phyloP scores from a whole-genome alignment of 306 rosid species.

The Inga leiocalycina region DNA sequence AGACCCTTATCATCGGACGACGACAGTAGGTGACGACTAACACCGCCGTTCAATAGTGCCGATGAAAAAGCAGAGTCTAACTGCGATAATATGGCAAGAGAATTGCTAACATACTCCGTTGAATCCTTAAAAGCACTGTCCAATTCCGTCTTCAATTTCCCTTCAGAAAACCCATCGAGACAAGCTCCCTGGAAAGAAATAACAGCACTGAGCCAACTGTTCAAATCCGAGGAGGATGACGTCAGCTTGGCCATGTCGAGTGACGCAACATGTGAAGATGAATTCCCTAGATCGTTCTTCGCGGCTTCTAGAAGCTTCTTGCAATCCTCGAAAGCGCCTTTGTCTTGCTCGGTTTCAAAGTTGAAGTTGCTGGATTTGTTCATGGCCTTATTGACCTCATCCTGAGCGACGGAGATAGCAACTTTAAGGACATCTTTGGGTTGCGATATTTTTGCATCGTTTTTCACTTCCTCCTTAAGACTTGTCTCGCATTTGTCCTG shows the following conservation, averaged over 20 bases:
- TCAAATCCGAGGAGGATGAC: constrained; percentile 44
- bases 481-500: constrained; percentile 56
- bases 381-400: constrained; percentile 51
- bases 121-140: constrained; percentile 35
- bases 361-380: constrained; percentile 27
- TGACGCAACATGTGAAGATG: constrained; percentile 23
- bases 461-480: constrained; percentile 30
- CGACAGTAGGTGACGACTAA: constrained; percentile 43
- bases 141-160: constrained; percentile 52
- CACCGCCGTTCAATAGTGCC: not conserved
- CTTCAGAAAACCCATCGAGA: constrained; percentile 75
- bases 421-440: constrained; percentile 64
- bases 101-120: constrained; percentile 69
- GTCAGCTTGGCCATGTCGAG: constrained; percentile 25
- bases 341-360: constrained; percentile 44
- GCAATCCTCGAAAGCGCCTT: constrained; percentile 77
- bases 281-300: constrained; percentile 48
- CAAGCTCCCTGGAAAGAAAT: constrained; percentile 76
- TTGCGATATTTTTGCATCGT: constrained; percentile 15
- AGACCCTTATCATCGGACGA: constrained; percentile 29
- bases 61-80: constrained; percentile 39
- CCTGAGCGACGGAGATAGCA: constrained; percentile 44
- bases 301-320: constrained; percentile 53
- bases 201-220: constrained; percentile 87
- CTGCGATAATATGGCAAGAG: constrained; percentile 66